phyloP scores from a whole-genome alignment of 2,329 filamentous ascomycete genomes.

The Penicillium sp. region DNA sequence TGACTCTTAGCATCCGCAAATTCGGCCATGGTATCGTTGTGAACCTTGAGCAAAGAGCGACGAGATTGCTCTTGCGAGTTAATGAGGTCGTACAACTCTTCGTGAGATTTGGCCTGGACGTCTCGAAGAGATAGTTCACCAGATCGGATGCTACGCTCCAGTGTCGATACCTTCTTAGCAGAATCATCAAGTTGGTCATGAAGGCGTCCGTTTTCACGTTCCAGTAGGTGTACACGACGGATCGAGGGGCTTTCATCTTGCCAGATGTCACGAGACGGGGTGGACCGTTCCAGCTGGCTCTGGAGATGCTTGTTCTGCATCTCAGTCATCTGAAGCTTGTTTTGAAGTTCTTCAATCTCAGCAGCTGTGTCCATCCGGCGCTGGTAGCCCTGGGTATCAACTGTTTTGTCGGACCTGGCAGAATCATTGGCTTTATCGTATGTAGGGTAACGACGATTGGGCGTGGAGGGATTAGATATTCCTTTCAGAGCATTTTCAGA shows the following conservation, averaged over 20 bases:
- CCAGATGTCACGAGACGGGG: slow-evolving; percentile 60
- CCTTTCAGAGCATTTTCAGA: slow-evolving; percentile 58
- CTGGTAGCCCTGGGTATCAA: slow-evolving; percentile 80
- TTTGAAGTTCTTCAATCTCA: slow-evolving; percentile 89
- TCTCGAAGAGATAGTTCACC: slow-evolving; percentile 88
- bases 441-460: slow-evolving; percentile 68
- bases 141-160: slow-evolving; percentile 83
- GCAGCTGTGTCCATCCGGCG: slow-evolving; percentile 87
- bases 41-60: slow-evolving; percentile 74
- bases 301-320: slow-evolving; percentile 95
- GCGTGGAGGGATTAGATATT: slow-evolving; percentile 75
- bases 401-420: slow-evolving; percentile 77
- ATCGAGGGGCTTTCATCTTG: slow-evolving; percentile 76
- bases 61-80: slow-evolving; percentile 91
- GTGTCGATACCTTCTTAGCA: slow-evolving; percentile 81
- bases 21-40: slow-evolving; percentile 83
- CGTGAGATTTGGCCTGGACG: slow-evolving; percentile 88
- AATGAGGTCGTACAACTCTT: slow-evolving; percentile 88
- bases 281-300: slow-evolving; percentile 74
- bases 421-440: slow-evolving; percentile 70
- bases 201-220: slow-evolving; percentile 85
- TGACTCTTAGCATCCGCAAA: slow-evolving; percentile 82
- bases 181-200: slow-evolving; percentile 96
- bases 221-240: slow-evolving; percentile 82
- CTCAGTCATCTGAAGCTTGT: slow-evolving; percentile 87